Conservation (phyloP, 169 alveolate species). For the Theileria orientalis region DNA sequence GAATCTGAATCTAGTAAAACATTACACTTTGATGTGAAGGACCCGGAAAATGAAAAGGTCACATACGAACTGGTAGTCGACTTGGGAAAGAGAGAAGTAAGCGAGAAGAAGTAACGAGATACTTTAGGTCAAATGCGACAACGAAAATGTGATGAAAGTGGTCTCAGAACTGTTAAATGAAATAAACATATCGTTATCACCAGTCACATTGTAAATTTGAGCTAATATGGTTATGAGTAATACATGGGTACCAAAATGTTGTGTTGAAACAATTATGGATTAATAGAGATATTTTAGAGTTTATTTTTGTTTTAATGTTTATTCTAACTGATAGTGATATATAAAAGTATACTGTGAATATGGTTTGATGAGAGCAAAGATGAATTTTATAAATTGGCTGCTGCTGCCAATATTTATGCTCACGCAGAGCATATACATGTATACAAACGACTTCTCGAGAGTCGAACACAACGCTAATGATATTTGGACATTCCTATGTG, state of each 20-base stretch:
- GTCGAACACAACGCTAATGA: neutral
- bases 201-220: constrained; percentile 7
- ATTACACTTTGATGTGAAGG: constrained; percentile 5
- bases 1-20: constrained; percentile 7
- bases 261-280: too few species aligned
- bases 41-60: constrained; percentile 32
- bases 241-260: neutral
- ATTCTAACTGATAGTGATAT: too few species aligned
- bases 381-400: neutral
- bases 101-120: neutral
- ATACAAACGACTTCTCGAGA: constrained; percentile 13
- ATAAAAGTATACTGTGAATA: neutral
- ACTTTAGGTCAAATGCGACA: constrained; percentile 39
- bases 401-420: neutral
- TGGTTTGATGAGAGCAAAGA: neutral
- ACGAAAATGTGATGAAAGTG: constrained; percentile 18
- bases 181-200: constrained; percentile 27
- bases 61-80: constrained; percentile 21
- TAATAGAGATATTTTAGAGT: too few species aligned
- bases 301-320: too few species aligned
- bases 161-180: constrained; percentile 11
- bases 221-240: neutral
- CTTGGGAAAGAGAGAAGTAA: constrained; percentile 30
- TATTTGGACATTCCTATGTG: constrained; percentile 28
- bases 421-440: neutral